Conservation (phyloP, 768 basidiomycete genomes). For the Suillus clintonianus region DNA sequence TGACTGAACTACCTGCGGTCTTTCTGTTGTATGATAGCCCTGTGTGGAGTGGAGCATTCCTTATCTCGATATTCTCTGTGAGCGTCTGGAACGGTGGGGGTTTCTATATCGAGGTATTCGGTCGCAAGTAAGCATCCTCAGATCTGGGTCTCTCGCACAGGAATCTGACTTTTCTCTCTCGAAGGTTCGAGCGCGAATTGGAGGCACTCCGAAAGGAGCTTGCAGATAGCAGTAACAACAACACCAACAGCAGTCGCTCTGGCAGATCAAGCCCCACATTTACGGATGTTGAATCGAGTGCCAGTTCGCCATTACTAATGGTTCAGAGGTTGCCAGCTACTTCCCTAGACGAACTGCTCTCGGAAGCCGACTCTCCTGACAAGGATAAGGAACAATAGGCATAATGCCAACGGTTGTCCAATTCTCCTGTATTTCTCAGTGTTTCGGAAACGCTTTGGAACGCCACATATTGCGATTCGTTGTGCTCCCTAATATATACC, state of each 20-base stretch:
- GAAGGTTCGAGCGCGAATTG: slow-evolving; percentile 89
- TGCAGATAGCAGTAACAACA: slow-evolving; percentile 53
- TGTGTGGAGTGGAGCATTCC: slow-evolving; percentile 74
- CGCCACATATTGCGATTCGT: not conserved
- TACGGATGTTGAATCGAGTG: slow-evolving; percentile 43
- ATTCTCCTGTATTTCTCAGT: not conserved
- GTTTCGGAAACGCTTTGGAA: slow-evolving; percentile 8
- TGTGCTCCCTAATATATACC: not conserved
- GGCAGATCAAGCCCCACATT: slow-evolving; percentile 54
- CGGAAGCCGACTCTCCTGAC: slow-evolving; percentile 14
- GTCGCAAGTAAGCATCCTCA: slow-evolving; percentile 75
- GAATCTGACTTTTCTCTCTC: slow-evolving; percentile 8
- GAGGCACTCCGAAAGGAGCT: slow-evolving; percentile 90
- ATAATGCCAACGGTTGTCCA: not conserved
- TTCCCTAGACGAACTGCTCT: slow-evolving; percentile 17
- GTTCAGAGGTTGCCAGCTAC: slow-evolving; percentile 18
- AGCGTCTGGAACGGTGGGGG: slow-evolving; percentile 96
- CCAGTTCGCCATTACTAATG: slow-evolving; percentile 36
- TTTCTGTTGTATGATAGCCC: slow-evolving; percentile 82
- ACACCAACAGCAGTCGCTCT: slow-evolving; percentile 43
- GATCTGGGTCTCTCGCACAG: not conserved
- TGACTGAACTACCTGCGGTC: slow-evolving; percentile 86
- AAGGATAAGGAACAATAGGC: slow-evolving; percentile 32
- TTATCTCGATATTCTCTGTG: slow-evolving; percentile 79
- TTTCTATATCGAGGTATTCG: slow-evolving; percentile 96